Evolutionary conservation across 2,329 filamentous ascomycete species (phyloP), one percentile per base, ranked within the genome.

Genomic region (Cladosporium phlei): DNA sequence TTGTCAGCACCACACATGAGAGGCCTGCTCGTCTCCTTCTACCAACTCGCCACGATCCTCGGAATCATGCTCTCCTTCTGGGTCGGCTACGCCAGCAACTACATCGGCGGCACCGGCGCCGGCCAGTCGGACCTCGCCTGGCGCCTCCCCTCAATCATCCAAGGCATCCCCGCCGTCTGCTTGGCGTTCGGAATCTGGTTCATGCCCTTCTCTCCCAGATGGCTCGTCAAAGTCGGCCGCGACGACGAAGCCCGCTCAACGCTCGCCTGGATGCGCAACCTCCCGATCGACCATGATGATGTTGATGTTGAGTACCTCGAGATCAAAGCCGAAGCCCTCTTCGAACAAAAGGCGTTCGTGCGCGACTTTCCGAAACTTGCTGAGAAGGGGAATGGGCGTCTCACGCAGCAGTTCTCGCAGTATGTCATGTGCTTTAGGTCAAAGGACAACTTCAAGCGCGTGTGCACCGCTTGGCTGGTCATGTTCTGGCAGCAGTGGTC

Each of bases 231-330:
- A 22, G 49, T 55, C 17, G 53, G 54, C 22, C 53, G 53, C 12
- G 57, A 60, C 19, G 58, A 61, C 4, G 53, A 61, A 19, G 58
- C 54, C 19, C 32, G 58, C 29, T 32, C 44, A 6, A 34, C 55
- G 5, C 46, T 64, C 3, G 55, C 55, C 6, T 48, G 51, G 17
- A 51, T 64, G 17, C 59, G 60, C 11, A 43, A 53, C 56, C 43
- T 75, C 67, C 5, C 67, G 56, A 55, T 72, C 68, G 20, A 66
- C 68, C 53, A 73, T 70, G 49, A 80, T 77, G 51, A 79, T 64
- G 57, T 79, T 20, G 50, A 53, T n/a, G 45, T 55, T 17, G 61
- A 64, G 42, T 59, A 55, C 38, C 53, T 60, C 12, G 59, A 62
- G 45, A 63, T 64, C 47, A 59, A 59, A 20, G 59, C 56, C 1